A percentile compares a stretch with the other conserved stretches of the same genome.
These are phyloP conservation scores for Zangia roseola DNA, from an alignment of 768 basidiomycete species.

Conservation along the genomic window DNA sequence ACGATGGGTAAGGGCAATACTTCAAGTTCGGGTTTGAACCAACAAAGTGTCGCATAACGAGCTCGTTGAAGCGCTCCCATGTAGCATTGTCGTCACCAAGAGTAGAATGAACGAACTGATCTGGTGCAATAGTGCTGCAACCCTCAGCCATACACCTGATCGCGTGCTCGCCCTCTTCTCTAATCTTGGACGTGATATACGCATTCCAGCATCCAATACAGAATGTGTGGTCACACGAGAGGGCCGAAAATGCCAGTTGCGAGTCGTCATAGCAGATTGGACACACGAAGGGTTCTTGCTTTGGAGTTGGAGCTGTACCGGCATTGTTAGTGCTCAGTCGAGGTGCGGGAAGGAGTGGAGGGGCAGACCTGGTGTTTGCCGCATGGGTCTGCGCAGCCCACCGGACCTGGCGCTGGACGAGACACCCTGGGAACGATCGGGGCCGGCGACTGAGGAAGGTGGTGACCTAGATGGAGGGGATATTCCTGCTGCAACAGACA, in stretches of 20 bases:
- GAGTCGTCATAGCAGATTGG: slow-evolving; percentile 91
- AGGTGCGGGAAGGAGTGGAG: background rate
- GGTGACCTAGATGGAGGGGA: slow-evolving; percentile 32
- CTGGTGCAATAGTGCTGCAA: slow-evolving; percentile 64
- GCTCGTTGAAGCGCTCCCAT: slow-evolving; percentile 76
- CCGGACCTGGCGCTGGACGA: slow-evolving; percentile 25
- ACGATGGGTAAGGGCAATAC: slow-evolving; percentile 94
- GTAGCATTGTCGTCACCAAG: slow-evolving; percentile 55
- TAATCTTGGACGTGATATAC: slow-evolving; percentile 78
- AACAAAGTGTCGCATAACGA: slow-evolving; percentile 89
- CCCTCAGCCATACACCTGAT: slow-evolving; percentile 82
- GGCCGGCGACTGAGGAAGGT: slow-evolving; percentile 26
- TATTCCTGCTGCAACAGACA: slow-evolving; percentile 77
- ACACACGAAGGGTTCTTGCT: slow-evolving; percentile 69
- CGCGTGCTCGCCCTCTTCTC: slow-evolving; percentile 71
- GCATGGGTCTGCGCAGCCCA: slow-evolving; percentile 28
- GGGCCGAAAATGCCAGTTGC: slow-evolving; percentile 63
- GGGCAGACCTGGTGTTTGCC: slow-evolving; percentile 27
- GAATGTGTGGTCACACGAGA: slow-evolving; percentile 84
- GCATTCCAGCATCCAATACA: slow-evolving; percentile 83
- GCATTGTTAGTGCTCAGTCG: background rate
- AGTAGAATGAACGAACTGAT: slow-evolving; percentile 56
- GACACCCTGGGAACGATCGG: slow-evolving; percentile 33
- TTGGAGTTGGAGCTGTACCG: slow-evolving; percentile 21
- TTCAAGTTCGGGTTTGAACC: slow-evolving; percentile 77